Base-by-base conservation (phyloP, 371 early-diverging fungal genomes). In the Circinella umbellata region DNA sequence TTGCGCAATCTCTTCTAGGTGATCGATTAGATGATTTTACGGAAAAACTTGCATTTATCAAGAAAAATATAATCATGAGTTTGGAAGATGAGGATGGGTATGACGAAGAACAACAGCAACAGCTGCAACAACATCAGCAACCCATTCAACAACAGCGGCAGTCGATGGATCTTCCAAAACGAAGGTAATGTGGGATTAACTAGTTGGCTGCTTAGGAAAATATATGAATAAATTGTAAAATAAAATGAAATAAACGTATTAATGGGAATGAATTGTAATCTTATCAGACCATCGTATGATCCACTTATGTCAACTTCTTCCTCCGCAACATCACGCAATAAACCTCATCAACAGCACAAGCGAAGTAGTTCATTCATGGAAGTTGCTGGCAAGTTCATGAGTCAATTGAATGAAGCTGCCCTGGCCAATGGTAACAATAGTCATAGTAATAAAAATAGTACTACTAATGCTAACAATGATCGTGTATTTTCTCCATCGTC, bases 1-100 rank as follows among this genome's bases (percentile, higher is more conserved):
- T 77, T 18, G 78, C 83, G 0, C 79, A 80, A 14, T 73, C 80
- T 1, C 63, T 81, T 13, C 53, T 84, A 15, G 79, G 78, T 3
- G 84, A 83, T 57, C 76, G 75, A 63, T 49, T 80, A 2, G 84
- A 81, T 18, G 80, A 81, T 54, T 73, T 84, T 51, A 81, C 80
- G 20, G 84, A 80, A 46, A 80, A 80, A 37, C 66, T 81, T 48
- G 78, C 81, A 7, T 81, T 73, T 67, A 84, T 84, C 11, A 78
- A 78, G 49, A 84, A 84, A 57, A 84, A 76, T 38, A 79, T 80
- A 34, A 80, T 78, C 15, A 80, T 84, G 80, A 79, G 73, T 51
- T 20, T 76, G 42, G 80, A 83, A 47, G 75, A 76, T 18, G 76
- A 78, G 60, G 80, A 80, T 11, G 76, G 76, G 18, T 72, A 69